Base-by-base conservation (phyloP, 1,284 basidiomycete genomes). In the Malassezia sympodialis region DNA sequence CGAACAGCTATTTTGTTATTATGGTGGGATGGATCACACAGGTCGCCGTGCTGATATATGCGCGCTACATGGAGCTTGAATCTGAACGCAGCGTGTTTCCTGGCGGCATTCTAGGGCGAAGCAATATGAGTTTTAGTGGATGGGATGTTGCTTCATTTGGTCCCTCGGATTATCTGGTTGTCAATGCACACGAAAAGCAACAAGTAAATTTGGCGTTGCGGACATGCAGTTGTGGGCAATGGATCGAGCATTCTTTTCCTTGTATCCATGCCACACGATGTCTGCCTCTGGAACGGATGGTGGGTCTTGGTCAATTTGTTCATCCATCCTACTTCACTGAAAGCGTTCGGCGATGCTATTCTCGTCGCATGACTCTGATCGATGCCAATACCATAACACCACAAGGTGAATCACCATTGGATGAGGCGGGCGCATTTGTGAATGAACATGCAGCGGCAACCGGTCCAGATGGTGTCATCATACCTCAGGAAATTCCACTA, bases 11-110 rank as follows among this genome's bases (percentile, higher is more conserved):
- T 31, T 57, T 52, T 46, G 26, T 40, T 4, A 48, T 57, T 14
- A 52, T 57, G 17, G 55, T 57, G 15, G 55, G 55, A 3, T 57
- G 55, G 55, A 45, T 57, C 24, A 57, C 55, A 1, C 49, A 57
- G 17, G 55, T 57, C 7, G 55, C 55, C n/a, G 50, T 57, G 31
- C 45, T 57, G 5, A 44, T 57, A 4, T 57, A 57, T 30, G 44
- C 55, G 8, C 49, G 55, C 2, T 57, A 48, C 34, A 37, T 57
- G 8, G 55, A 57, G 14, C 43, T 57, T 8, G 55, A 57, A 28
- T 32, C 49, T 2, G 55, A 57, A 37, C 49, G 34, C 19, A 52
- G 55, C 30, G 50, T 57, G 19, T 57, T 57, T 14, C 55, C 55
- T 1, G 55, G 55, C 17, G 45, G 35, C 8, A 44, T 57, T 19